These are phyloP conservation scores for Chrysoporthe cubensis DNA, from an alignment of 2,329 filamentous ascomycete species.

Conservation along the genomic window DNA sequence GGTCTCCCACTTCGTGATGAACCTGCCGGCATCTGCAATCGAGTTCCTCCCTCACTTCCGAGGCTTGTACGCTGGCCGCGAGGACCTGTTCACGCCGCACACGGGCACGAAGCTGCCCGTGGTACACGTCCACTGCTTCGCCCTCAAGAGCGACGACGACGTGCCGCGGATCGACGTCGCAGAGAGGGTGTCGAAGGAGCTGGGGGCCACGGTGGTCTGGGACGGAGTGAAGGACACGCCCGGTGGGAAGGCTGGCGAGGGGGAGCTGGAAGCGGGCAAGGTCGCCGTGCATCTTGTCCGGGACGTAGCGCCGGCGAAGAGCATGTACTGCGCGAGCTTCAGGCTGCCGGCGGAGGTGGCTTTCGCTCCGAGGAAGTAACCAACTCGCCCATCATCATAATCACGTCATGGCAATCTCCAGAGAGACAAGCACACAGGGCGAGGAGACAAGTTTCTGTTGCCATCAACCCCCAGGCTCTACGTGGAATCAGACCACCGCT, in stretches of 20 bases:
- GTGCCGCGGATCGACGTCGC: slow-evolving; percentile 67
- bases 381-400: not conserved
- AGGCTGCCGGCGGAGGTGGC: slow-evolving; percentile 81
- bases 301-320: slow-evolving; percentile 89
- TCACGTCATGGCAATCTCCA: slow-evolving; percentile 12
- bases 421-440: slow-evolving; percentile 27
- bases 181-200: slow-evolving; percentile 63
- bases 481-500: not conserved
- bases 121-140: slow-evolving; percentile 95
- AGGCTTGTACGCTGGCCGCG: slow-evolving; percentile 77
- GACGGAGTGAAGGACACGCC: slow-evolving; percentile 44
- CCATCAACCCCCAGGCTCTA: not conserved
- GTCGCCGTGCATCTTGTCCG: slow-evolving; percentile 72
- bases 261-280: slow-evolving; percentile 51
- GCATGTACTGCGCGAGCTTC: slow-evolving; percentile 96
- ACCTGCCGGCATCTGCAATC: slow-evolving; percentile 87
- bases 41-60: slow-evolving; percentile 78
- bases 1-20: slow-evolving; percentile 97
- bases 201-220: slow-evolving; percentile 60
- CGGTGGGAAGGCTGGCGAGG: slow-evolving; percentile 41
- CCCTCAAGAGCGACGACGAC: slow-evolving; percentile 77
- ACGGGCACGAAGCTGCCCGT: slow-evolving; percentile 70
- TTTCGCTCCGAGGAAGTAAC: slow-evolving; percentile 56
- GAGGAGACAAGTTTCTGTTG: not conserved
- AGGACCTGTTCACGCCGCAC: slow-evolving; percentile 66